These are phyloP conservation scores for Phialophora verrucosa DNA, from an alignment of 2,329 filamentous ascomycete genomes.

Conservation along the genomic window DNA sequence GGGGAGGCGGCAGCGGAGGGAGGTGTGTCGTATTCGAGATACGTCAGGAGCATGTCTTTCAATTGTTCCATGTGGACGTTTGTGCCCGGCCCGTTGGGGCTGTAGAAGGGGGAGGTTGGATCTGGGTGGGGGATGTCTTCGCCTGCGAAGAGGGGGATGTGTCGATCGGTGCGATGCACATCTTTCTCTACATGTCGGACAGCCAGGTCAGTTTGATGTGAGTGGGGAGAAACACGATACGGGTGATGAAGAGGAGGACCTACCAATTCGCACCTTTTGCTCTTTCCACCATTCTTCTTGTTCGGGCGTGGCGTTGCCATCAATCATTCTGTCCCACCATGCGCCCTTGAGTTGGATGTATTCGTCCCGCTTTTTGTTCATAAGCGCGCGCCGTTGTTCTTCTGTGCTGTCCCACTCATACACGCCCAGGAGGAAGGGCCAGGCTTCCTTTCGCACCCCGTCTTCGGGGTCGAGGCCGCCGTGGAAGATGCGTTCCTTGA, in stretches of 20 bases:
- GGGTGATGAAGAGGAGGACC: constrained; percentile 44
- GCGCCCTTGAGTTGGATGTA: constrained; percentile 91
- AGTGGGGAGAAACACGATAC: constrained; percentile 19
- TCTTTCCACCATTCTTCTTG: constrained; percentile 96
- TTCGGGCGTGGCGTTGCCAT: constrained; percentile 77
- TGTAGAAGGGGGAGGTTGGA: constrained; percentile 91
- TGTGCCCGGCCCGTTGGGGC: constrained; percentile 83
- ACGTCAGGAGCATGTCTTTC: constrained; percentile 98
- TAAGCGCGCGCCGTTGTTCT: constrained; percentile 80
- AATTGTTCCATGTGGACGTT: constrained; percentile 98
- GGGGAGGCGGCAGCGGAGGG: constrained; percentile 27
- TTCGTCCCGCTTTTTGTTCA: constrained; percentile 86
- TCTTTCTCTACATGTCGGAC: constrained; percentile 81
- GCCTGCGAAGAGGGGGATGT: constrained; percentile 91
- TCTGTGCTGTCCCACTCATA: constrained; percentile 90
- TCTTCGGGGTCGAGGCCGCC: constrained; percentile 88
- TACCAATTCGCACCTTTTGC: constrained; percentile 91
- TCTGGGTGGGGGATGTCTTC: constrained; percentile 97
- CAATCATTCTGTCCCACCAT: constrained; percentile 95
- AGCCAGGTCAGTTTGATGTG: constrained; percentile 54
- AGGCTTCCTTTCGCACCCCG: constrained; percentile 92
- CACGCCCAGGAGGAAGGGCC: constrained; percentile 90
- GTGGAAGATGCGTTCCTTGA: constrained; percentile 97
- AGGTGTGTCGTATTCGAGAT: constrained; percentile 86
- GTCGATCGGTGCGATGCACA: constrained; percentile 94